Conservation (phyloP, 129 eudicot species). For the Escallonia herrerae region DNA sequence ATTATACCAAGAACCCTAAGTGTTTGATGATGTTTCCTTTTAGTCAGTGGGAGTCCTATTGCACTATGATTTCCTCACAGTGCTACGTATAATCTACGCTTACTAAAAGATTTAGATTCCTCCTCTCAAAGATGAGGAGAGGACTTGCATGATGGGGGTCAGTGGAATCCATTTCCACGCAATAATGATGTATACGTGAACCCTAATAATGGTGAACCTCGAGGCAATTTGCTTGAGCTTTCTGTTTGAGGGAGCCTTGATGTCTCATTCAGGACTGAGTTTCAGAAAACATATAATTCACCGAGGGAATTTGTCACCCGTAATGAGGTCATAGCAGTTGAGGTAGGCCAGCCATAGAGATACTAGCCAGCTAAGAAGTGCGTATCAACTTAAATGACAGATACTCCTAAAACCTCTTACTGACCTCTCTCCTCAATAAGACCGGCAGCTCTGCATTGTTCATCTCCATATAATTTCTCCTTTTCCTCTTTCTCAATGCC, state of each 20-base stretch:
- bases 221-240: not conserved
- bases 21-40: too few relatives aligned
- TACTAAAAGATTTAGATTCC: not conserved
- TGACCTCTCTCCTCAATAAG: slow-evolving; percentile 70
- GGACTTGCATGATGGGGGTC: not conserved
- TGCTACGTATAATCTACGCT: not conserved
- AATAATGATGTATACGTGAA: not conserved
- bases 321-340: not conserved
- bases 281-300: not conserved
- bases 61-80: not conserved
- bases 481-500: slow-evolving; percentile 46
- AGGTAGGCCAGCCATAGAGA: not conserved
- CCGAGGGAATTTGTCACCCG: not conserved
- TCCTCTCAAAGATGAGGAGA: not conserved
- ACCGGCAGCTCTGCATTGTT: slow-evolving; percentile 37
- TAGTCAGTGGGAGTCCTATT: too few relatives aligned
- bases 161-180: not conserved
- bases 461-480: slow-evolving; percentile 46
- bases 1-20: too few relatives aligned
- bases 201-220: not conserved
- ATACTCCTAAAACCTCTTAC: not conserved
- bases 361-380: not conserved
- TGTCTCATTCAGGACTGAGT: not conserved
- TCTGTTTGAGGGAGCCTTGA: not conserved
- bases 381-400: not conserved